phyloP scores from a whole-genome alignment of 352 stramenopile species.

The Pseudoperonospora humuli region DNA sequence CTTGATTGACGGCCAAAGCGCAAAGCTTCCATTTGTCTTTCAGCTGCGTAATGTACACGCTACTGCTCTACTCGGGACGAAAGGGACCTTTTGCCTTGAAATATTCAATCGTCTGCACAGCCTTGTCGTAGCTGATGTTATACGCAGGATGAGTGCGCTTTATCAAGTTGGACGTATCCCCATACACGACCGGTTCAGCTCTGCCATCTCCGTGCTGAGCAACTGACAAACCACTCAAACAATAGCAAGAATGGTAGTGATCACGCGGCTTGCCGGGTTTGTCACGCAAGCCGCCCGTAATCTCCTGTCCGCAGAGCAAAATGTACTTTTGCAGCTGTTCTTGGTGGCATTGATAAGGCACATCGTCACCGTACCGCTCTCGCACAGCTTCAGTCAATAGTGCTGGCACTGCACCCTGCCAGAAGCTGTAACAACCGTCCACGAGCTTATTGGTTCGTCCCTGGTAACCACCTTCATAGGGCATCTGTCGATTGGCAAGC shows the following conservation, averaged over 20 bases:
- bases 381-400: constrained; percentile 56
- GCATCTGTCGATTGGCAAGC: constrained; percentile 92
- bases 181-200: constrained; percentile 38
- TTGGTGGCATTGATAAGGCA: constrained; percentile 63
- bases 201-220: constrained; percentile 78
- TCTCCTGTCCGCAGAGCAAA: constrained; percentile 91
- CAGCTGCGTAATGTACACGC: background rate
- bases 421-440: constrained; percentile 99
- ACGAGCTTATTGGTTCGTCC: constrained; percentile 99
- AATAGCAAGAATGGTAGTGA: constrained; percentile 99
- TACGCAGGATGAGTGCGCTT: constrained; percentile 84
- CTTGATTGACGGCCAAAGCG: constrained; percentile 4
- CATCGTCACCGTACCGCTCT: constrained; percentile 23
- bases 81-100: constrained; percentile 59
- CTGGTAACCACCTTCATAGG: constrained; percentile 86
- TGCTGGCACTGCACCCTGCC: constrained; percentile 89
- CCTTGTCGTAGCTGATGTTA: constrained; percentile 89
- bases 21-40: constrained; percentile 7
- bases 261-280: constrained; percentile 94
- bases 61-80: constrained; percentile 22
- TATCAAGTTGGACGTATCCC: constrained; percentile 66
- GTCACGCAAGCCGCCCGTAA: constrained; percentile 89
- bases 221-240: constrained; percentile 92
- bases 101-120: constrained; percentile 50
- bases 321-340: constrained; percentile 89